phyloP scores from a whole-genome alignment of 345 rosid genomes.

The Populus tremula region DNA sequence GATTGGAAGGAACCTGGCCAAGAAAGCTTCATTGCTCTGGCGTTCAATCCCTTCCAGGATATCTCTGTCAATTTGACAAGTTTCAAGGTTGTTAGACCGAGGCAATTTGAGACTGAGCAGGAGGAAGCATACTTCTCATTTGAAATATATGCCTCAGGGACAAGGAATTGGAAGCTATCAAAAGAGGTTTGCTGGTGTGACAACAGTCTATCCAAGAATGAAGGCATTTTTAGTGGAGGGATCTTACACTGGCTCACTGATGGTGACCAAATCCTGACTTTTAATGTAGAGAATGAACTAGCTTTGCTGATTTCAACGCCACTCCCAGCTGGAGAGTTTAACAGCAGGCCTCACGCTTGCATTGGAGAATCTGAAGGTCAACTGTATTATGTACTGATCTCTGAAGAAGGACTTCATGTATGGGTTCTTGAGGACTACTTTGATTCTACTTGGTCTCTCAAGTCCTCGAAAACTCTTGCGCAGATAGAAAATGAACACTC shows the following conservation, averaged over 20 bases:
- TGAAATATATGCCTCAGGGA: slow-evolving; percentile 28
- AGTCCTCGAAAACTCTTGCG: slow-evolving; percentile 21
- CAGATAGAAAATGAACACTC: slow-evolving; percentile 35
- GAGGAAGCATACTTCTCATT: slow-evolving; percentile 22
- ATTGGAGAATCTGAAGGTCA: slow-evolving; percentile 36
- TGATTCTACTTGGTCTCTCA: slow-evolving; percentile 38
- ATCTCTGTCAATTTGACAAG: slow-evolving; percentile 9
- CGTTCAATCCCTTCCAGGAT: slow-evolving; percentile 33
- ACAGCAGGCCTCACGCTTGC: slow-evolving; percentile 28
- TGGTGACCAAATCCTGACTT: slow-evolving; percentile 35
- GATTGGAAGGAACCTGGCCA: slow-evolving; percentile 28
- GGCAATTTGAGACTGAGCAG: slow-evolving; percentile 8
- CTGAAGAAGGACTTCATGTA: slow-evolving; percentile 34
- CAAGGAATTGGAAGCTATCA: slow-evolving; percentile 31
- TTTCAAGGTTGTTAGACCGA: slow-evolving; percentile 33
- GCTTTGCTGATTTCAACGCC: slow-evolving; percentile 38
- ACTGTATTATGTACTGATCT: slow-evolving; percentile 28
- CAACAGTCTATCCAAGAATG: slow-evolving; percentile 26
- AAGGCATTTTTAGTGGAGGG: slow-evolving; percentile 31
- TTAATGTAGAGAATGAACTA: slow-evolving; percentile 29
- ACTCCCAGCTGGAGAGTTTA: slow-evolving; percentile 22
- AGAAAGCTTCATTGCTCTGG: slow-evolving; percentile 28
- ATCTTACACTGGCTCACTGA: slow-evolving; percentile 41
- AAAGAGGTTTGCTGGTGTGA: slow-evolving; percentile 33
- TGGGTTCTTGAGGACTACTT: slow-evolving; percentile 45